Base-by-base conservation (phyloP, 768 basidiomycete species). In the Auriscalpium orientale region DNA sequence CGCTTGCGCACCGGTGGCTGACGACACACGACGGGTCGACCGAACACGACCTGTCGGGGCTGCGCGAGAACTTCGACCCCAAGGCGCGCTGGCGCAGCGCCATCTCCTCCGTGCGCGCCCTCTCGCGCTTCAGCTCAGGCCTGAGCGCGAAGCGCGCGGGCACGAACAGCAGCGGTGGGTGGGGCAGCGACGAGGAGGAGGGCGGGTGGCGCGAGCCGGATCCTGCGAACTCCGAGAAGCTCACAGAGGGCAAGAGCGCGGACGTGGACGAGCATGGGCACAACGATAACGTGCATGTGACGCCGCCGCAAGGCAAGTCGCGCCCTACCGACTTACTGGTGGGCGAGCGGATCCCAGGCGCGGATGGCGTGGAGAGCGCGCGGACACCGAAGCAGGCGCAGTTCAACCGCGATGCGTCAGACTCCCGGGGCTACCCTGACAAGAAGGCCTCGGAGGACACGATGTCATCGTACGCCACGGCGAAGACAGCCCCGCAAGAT, bases 51-150 rank as follows among this genome's bases (percentile, higher is more conserved):
- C 77, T 97, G 44, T 76, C 65, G 11, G 89, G 87, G 11, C 74
- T 97, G 49, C 87, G 88, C 35, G 85, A 91, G 35, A 82, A 93
- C 74, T 95, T 95, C 70, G 77, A 91, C 65, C 79, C 91, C 0
- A 78, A 77, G 45, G 84, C 82, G 2, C 78, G 78, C 40, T 94
- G 91, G 92, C 79, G 81, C 50, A 72, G 75, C 1, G 89, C 88
- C 13, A 90, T 94, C 62, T 66, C 69, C 51, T 71, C 74, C 43
- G 72, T 79, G n/a, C 73, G 74, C 16, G 75, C 45, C 21, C 1
- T 55, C 2, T 46, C 54, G 3, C 56, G 59, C 15, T 22, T 60
- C 20, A 28, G 44, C 21, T 22, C 10, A 10, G 8, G 15, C 22
- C 28, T 22, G 37, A 12, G n/a, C n/a, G 22, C 38, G 36, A 16